A percentile compares a stretch with the other conserved stretches of the same genome.
These are phyloP conservation scores for Apostasia shenzhenica DNA, from an alignment of 106 monocot genomes.

Conservation along the genomic window DNA sequence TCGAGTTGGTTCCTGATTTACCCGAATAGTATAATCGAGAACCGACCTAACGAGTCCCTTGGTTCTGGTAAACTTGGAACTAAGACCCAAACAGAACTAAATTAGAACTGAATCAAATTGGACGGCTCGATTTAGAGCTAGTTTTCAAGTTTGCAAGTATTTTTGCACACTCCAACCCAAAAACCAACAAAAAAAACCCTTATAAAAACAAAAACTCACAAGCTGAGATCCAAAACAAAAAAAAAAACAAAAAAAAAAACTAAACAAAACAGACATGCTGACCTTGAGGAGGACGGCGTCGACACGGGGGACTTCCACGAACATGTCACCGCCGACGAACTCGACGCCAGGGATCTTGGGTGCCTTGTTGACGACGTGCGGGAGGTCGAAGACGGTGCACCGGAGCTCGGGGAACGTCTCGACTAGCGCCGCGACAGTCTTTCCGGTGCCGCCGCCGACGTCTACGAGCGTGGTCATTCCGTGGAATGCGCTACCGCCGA, in stretches of 20 bases:
- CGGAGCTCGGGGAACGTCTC: background rate
- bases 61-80: no score
- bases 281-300: slow-evolving; percentile 16
- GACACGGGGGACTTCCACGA: background rate
- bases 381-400: slow-evolving; percentile 10
- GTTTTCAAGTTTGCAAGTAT: no score
- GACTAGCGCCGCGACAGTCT: background rate
- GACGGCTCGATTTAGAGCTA: no score
- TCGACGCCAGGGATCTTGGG: background rate
- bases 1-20: no score
- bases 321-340: slow-evolving; percentile 14
- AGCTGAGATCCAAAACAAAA: background rate
- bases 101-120: no score
- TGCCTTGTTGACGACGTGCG: background rate
- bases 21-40: no score
- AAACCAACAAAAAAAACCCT: background rate
- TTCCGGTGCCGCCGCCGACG: slow-evolving; percentile 12
- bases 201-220: background rate
- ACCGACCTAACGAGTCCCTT: no score
- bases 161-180: no score
- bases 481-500: background rate
- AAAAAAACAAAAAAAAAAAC: no score
- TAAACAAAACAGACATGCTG: no score
- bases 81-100: no score
- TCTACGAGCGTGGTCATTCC: slow-evolving; percentile 10